Conservation (phyloP, 2,329 filamentous ascomycete species). For the Colletotrichum euphorbiae region DNA sequence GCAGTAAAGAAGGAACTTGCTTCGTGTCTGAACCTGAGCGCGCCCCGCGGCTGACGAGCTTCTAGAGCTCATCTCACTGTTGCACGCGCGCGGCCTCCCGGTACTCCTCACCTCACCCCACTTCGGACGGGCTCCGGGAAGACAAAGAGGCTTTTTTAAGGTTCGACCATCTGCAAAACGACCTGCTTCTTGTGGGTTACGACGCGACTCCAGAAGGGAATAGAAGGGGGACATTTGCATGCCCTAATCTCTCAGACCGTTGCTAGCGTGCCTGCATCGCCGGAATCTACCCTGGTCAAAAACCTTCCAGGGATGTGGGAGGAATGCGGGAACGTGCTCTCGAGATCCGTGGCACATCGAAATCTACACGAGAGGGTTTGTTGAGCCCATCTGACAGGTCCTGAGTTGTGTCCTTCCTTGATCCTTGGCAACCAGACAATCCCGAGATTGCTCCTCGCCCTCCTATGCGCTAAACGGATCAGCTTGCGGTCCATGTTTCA, state of each 20-base stretch:
- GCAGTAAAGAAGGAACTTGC: neutral
- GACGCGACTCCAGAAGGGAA: conserved; percentile 7
- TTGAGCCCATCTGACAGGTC: conserved; percentile 10
- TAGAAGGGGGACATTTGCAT: neutral
- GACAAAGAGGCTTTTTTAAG: conserved; percentile 1
- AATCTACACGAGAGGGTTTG: neutral
- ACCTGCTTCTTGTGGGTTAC: conserved; percentile 1
- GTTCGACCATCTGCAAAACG: neutral
- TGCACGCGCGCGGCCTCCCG: neutral
- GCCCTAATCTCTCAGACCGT: conserved; percentile 2
- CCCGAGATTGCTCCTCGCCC: neutral
- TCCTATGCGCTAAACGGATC: neutral
- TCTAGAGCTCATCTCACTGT: neutral
- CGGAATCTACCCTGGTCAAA: neutral
- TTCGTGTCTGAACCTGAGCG: neutral
- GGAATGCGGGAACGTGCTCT: neutral
- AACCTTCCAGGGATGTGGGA: conserved; percentile 17
- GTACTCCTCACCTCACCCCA: neutral
- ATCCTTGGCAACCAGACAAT: neutral
- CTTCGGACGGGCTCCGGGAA: conserved; percentile 27
- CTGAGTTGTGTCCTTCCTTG: conserved; percentile 8
- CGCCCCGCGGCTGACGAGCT: neutral
- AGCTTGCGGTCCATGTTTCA: conserved; percentile 8
- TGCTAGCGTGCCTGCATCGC: conserved; percentile 4
- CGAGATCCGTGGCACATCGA: neutral